Evolutionary conservation across 257 asterid species (phyloP), one percentile per base, ranked within the genome.

Genomic region (Pogostemon cablin): DNA sequence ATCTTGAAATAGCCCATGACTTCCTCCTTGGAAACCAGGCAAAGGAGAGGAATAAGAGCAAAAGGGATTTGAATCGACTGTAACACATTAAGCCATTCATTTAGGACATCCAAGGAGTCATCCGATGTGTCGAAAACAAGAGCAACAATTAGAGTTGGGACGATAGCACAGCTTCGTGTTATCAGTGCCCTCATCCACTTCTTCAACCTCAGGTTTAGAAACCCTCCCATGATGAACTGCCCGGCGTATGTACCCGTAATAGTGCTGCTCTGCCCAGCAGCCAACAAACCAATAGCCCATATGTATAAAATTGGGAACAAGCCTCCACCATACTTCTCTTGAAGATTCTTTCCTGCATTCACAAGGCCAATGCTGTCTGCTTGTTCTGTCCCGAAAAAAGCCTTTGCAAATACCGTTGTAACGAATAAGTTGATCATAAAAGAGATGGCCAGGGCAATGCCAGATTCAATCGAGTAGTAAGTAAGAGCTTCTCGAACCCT

Each of bases 261-360:
- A 6, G 96, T 90, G 72, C 96, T 90, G 73, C 96, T 90, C 80
- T 90, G 96, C 5, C 96, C 95, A 1, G 96, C 95, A 10, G 96
- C 95, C 60, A 90, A 70, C 5, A 90, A 72, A 4, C 96, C 96
- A 34, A 90, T 81, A 35, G 92, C 96, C 95, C 96, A 90, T 47
- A 90, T 90, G 77, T 86, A 90, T 9, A 87, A 60, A 72, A 90
- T 86, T 3, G 96, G 96, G 67, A 90, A 75, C 17, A 77, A 6
- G 1, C 96, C 95, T 56, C 96, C 96, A 67, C 92, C 96, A 55
- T 76, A 90, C 84, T 78, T 87, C 0, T 90, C 96, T 69, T 90
- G 75, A 53, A 90, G 96, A 72, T 66, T 86, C 74, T 87, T 86
- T 62, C 96, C 96, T 0, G 96, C 95, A 73, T 90, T 90, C 50